These are phyloP conservation scores for Teunomyces barrocoloradensis DNA, from an alignment of 805 yeast species.

Conservation along the genomic window DNA sequence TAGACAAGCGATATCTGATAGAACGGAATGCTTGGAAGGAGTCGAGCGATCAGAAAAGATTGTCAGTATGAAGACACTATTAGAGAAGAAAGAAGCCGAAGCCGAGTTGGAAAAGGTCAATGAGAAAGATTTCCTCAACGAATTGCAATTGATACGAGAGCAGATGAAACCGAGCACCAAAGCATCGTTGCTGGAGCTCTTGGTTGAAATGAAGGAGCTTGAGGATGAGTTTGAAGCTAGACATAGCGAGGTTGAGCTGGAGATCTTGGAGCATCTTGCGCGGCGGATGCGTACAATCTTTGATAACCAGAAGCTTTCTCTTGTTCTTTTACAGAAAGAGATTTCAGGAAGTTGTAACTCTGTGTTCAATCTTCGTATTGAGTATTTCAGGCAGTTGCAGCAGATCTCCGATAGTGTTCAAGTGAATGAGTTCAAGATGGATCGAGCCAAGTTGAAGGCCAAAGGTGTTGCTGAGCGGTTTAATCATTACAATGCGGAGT, in stretches of 20 bases:
- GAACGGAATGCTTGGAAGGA: constrained; percentile 41
- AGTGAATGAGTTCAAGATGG: constrained; percentile 26
- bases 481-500: no score
- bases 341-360: constrained; percentile 53
- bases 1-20: constrained; percentile 44
- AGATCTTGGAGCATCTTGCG: constrained; percentile 19
- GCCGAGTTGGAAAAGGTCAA: constrained; percentile 23
- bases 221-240: constrained; percentile 24
- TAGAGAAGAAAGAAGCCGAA: constrained; percentile 18
- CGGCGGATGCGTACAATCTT: constrained; percentile 27
- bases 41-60: constrained; percentile 20
- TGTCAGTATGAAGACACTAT: constrained; percentile 14
- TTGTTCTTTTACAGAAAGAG: constrained; percentile 44
- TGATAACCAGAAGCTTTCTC: constrained; percentile 44
- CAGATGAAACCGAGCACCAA: constrained; percentile 30
- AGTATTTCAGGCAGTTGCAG: constrained; percentile 82
- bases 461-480: constrained; percentile 5
- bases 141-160: constrained; percentile 17
- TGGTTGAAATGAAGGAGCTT: constrained; percentile 25
- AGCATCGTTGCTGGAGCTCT: constrained; percentile 32
- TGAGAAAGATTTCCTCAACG: constrained; percentile 24
- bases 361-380: constrained; percentile 75
- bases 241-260: constrained; percentile 16
- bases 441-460: constrained; percentile 24
- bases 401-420: constrained; percentile 80